Evolutionary conservation across 2,329 filamentous ascomycete species (phyloP).

Genomic region (Ceratocystis alfenasii): DNA sequence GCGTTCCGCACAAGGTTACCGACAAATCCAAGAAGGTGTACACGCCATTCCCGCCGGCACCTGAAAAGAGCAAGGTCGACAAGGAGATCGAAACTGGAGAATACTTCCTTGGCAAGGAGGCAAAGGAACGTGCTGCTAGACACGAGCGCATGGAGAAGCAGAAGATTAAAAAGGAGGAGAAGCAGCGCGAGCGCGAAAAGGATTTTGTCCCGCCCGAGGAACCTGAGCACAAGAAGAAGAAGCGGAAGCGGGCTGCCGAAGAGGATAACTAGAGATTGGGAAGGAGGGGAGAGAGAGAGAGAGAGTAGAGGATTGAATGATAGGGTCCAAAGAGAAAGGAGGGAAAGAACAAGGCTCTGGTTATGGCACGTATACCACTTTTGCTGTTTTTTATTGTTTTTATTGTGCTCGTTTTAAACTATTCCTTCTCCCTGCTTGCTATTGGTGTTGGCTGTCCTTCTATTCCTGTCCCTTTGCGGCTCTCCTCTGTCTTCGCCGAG

Average conservation of each 20-base stretch:
- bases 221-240: constrained; percentile 48
- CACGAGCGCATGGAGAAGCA: constrained; percentile 76
- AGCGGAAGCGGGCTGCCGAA: constrained; percentile 39
- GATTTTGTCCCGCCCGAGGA: constrained; percentile 85
- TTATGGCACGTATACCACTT: constrained; percentile 16
- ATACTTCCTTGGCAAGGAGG: constrained; percentile 88
- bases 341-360: constrained; percentile 2
- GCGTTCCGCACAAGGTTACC: constrained; percentile 69
- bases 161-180: constrained; percentile 76
- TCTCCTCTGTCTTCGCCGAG: background rate
- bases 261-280: constrained; percentile 23
- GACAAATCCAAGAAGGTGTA: constrained; percentile 92
- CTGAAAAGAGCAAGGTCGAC: constrained; percentile 98
- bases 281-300: constrained; percentile 24
- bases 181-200: constrained; percentile 69
- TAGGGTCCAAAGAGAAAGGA: background rate
- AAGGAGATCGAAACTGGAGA: constrained; percentile 95
- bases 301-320: constrained; percentile 11
- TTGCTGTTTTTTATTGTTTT: constrained; percentile 16
- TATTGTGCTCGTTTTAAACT: constrained; percentile 7
- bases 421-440: background rate
- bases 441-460: background rate
- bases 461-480: background rate
- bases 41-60: constrained; percentile 91
- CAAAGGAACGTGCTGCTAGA: constrained; percentile 71